A percentile compares a stretch with the other conserved stretches of the same genome.
phyloP scores from a whole-genome alignment of 352 stramenopile genomes.

The Salisapilia sapeloensis region DNA sequence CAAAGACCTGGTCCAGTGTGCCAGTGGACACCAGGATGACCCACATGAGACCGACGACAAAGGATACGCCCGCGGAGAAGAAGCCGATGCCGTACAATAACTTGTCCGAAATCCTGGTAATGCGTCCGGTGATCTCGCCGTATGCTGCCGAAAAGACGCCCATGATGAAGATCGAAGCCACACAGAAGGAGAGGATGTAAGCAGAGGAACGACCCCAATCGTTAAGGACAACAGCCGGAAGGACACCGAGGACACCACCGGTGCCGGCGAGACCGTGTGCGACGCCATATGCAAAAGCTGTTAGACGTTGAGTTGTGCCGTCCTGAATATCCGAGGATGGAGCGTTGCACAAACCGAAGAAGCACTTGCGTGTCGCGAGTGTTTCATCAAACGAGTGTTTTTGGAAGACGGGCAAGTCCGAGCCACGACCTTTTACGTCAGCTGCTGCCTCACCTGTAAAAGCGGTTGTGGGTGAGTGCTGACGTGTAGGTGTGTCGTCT shows the following conservation, averaged over 20 bases:
- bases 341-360: slow-evolving; percentile 14
- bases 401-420: slow-evolving; percentile 1
- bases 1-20: slow-evolving; percentile 20
- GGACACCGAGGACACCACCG: slow-evolving; percentile 32
- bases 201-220: slow-evolving; percentile 18
- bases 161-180: slow-evolving; percentile 59
- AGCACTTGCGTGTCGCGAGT: slow-evolving; percentile 16
- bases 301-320: slow-evolving; percentile 7
- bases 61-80: slow-evolving; percentile 16
- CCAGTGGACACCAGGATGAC: slow-evolving; percentile 17
- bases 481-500: slow-evolving; percentile 5
- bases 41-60: slow-evolving; percentile 25
- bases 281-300: slow-evolving; percentile 43
- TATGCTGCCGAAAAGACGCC: slow-evolving; percentile 46
- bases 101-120: slow-evolving; percentile 8
- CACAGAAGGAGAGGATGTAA: slow-evolving; percentile 62
- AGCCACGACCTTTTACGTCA: background rate
- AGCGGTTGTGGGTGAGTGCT: slow-evolving; percentile 3
- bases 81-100: slow-evolving; percentile 20
- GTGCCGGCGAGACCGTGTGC: slow-evolving; percentile 51
- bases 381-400: slow-evolving; percentile 16
- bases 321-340: slow-evolving; percentile 29
- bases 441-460: slow-evolving; percentile 1
- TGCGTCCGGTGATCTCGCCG: slow-evolving; percentile 16
- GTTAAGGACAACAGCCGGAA: slow-evolving; percentile 53